Evolutionary conservation across 495 filamentous ascomycete species (phyloP).

Genomic region (Friedmanniomyces endolithicus): DNA sequence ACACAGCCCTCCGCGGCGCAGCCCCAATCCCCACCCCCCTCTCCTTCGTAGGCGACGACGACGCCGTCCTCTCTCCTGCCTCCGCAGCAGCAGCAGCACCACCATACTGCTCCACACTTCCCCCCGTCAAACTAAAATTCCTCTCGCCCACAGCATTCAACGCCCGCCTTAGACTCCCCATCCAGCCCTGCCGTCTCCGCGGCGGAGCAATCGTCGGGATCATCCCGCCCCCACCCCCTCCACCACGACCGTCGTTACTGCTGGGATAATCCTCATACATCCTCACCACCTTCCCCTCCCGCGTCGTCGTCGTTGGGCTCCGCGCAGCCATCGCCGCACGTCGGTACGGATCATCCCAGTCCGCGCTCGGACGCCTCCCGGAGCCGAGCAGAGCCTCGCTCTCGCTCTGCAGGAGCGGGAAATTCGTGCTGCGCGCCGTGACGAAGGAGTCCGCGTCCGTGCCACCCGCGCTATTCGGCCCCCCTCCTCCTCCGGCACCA

Average conservation of each 20-base stretch:
- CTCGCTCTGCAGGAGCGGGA: conserved; percentile 49
- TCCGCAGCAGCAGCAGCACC: too few relatives aligned
- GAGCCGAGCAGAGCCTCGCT: conserved; percentile 51
- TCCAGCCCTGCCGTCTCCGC: conserved; percentile 36
- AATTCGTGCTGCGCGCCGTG: conserved; percentile 52
- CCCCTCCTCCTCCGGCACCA: too few relatives aligned
- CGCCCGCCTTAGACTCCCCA: conserved; percentile 45
- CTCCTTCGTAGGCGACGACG: conserved; percentile 10
- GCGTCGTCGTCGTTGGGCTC: conserved; percentile 1
- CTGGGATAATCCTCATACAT: conserved; percentile 1
- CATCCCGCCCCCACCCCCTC: too few relatives aligned
- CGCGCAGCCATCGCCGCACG: conserved; percentile 11
- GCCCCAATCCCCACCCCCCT: conserved; percentile 7
- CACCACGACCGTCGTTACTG: too few relatives aligned
- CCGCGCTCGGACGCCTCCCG: conserved; percentile 22
- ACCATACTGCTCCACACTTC: not conserved
- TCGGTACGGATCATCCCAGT: conserved; percentile 20
- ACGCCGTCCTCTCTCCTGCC: not conserved
- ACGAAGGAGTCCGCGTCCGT: conserved; percentile 48
- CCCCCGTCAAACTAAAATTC: conserved; percentile 12
- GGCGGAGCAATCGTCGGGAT: not conserved
- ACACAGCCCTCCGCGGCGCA: conserved; percentile 43
- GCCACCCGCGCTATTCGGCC: conserved; percentile 7
- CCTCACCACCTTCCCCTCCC: not conserved
- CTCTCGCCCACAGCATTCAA: conserved; percentile 31